Evolutionary conservation across 2,329 filamentous ascomycete species (phyloP).

Genomic region (Botrytis tulipae): DNA sequence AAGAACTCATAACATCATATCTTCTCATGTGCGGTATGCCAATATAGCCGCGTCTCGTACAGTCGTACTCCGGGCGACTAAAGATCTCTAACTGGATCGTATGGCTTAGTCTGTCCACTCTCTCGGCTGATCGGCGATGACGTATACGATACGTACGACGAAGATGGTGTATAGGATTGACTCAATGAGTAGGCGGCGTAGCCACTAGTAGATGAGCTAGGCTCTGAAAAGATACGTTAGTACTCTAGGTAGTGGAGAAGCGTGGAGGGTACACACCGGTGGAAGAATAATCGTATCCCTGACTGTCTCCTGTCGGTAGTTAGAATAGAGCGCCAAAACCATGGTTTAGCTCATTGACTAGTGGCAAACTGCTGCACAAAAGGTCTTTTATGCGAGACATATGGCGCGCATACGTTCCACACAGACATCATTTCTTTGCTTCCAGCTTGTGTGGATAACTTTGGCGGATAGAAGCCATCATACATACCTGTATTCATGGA

Average conservation of each 20-base stretch:
- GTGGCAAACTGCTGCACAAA: not conserved
- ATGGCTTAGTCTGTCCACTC: conserved; percentile 5
- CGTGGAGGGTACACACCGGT: conserved; percentile 1
- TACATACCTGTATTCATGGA: conserved; percentile 17
- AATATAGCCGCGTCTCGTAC: not conserved
- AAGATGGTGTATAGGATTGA: not conserved
- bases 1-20: not conserved
- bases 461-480: not conserved
- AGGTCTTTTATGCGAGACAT: not conserved
- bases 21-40: not conserved
- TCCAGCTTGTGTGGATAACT: not conserved
- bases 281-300: conserved; percentile 8
- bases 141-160: conserved; percentile 1
- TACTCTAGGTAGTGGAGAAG: not conserved
- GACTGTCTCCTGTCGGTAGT: conserved; percentile 5
- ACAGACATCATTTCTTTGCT: not conserved
- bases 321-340: not conserved
- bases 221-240: not conserved
- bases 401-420: not conserved
- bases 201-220: not conserved
- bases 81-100: conserved; percentile 28
- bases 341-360: not conserved
- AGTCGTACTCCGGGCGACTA: not conserved
- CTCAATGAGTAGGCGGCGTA: conserved; percentile 2
- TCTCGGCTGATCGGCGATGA: conserved; percentile 1